A percentile compares a stretch with the other conserved stretches of the same genome.
Evolutionary conservation across 148 eudicot genomes (phyloP).

Genomic region (Tetragonia tetragonoides): DNA sequence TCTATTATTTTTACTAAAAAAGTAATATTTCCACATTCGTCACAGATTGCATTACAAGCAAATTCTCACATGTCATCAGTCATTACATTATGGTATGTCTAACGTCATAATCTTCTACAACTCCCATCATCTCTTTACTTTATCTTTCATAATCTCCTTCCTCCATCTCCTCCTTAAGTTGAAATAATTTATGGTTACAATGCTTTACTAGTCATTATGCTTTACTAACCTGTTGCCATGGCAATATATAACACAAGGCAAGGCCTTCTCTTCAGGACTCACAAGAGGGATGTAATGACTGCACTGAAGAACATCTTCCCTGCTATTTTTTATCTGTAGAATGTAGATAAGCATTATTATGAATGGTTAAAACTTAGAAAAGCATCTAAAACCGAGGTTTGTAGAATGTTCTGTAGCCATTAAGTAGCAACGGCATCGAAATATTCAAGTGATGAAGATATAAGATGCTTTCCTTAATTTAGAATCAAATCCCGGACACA

Average conservation of each 20-base stretch:
- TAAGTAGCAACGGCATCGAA: background rate
- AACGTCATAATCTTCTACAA: no score
- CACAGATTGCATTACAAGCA: no score
- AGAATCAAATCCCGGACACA: background rate
- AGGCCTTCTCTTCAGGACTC: conserved; percentile 67
- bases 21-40: no score
- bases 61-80: no score
- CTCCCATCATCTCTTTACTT: no score
- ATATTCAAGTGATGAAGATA: background rate
- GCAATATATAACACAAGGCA: conserved; percentile 96
- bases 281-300: conserved; percentile 77
- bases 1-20: no score
- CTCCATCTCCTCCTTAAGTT: no score
- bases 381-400: background rate
- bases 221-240: conserved; percentile 90
- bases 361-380: background rate
- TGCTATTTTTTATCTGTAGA: conserved; percentile 71
- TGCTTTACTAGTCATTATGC: no score
- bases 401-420: background rate
- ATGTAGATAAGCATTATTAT: conserved; percentile 10
- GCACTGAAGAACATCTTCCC: conserved; percentile 81
- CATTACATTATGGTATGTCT: no score
- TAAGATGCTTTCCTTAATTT: background rate
- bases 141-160: no score
- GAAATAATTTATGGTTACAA: no score